Evolutionary conservation across 805 yeast genomes (phyloP).

Genomic region (Candida endomychidarum): DNA sequence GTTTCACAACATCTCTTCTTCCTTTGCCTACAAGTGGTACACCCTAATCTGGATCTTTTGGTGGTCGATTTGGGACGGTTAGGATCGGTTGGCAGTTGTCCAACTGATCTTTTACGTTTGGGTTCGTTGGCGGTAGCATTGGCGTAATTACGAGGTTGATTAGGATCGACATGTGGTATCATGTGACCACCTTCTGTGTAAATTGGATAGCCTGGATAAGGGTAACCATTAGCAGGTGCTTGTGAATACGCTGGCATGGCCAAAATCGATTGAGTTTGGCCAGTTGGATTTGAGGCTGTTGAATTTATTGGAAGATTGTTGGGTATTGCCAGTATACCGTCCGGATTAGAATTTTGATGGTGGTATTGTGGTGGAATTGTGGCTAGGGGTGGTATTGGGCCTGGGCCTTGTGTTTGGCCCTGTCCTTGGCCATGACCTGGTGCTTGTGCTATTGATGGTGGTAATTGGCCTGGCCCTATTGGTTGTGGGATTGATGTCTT

Average conservation of each 20-base stretch:
- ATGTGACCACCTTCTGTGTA: slow-evolving; percentile 3
- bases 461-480: too few species aligned
- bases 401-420: too few species aligned
- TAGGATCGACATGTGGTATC: neutral
- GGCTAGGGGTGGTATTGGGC: neutral
- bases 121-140: neutral
- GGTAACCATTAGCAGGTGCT: neutral
- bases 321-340: neutral
- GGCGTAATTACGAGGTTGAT: neutral
- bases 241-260: slow-evolving; percentile 5
- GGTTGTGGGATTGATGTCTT: too few species aligned
- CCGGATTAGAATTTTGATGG: neutral
- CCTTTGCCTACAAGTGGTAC: slow-evolving; percentile 73
- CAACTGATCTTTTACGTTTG: neutral
- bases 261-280: too few species aligned
- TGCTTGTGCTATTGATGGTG: too few species aligned
- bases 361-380: neutral
- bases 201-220: slow-evolving; percentile 1
- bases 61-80: slow-evolving; percentile 12
- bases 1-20: slow-evolving; percentile 78
- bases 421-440: too few species aligned
- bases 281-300: too few species aligned
- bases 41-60: slow-evolving; percentile 69
- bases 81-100: neutral
- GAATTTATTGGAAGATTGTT: too few species aligned